Evolutionary conservation across 768 basidiomycete species (phyloP).

Genomic region (Kockovaella imperatae): DNA sequence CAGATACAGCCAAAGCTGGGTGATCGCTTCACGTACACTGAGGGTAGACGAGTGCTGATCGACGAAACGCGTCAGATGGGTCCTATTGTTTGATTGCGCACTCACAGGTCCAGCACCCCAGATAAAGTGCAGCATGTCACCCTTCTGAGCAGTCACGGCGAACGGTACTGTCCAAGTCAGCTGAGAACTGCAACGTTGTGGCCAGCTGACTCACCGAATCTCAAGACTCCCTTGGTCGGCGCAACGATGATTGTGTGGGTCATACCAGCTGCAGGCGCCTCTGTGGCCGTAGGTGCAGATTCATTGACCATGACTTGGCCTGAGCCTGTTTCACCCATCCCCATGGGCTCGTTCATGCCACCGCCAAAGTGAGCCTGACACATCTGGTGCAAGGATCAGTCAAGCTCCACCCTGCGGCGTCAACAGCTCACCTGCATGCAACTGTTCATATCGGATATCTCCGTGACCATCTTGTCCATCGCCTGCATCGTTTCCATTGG

Average conservation of each 20-base stretch:
- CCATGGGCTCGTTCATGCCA: neutral
- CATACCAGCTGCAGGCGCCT: conserved; percentile 1
- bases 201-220: conserved; percentile 18
- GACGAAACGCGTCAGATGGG: too few relatives aligned
- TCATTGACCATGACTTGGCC: neutral
- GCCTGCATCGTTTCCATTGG: neutral
- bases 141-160: conserved; percentile 18
- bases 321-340: neutral
- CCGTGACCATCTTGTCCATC: neutral
- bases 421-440: neutral
- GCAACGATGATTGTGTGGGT: conserved; percentile 33
- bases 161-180: conserved; percentile 22
- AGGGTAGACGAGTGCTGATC: neutral
- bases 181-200: neutral
- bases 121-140: conserved; percentile 22
- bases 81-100: too few relatives aligned
- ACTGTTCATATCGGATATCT: neutral
- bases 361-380: neutral
- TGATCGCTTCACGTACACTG: neutral
- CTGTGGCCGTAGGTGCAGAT: neutral
- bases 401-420: neutral
- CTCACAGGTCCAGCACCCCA: conserved; percentile 33
- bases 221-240: conserved; percentile 28
- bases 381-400: neutral
- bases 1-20: conserved; percentile 4